phyloP scores from a whole-genome alignment of 306 rosid genomes.

The Carpinus fangiana region DNA sequence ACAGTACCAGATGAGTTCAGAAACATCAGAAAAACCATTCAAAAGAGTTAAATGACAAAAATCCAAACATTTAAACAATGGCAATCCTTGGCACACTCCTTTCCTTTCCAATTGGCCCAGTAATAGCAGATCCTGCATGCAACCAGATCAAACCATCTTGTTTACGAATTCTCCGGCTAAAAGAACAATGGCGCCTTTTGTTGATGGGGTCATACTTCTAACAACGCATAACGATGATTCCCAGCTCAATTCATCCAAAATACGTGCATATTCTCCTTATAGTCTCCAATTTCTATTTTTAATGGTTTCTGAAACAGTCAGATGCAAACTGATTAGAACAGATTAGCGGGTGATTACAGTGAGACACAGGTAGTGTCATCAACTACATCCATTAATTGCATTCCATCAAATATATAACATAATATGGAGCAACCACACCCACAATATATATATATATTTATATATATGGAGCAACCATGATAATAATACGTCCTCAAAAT shows the following conservation, averaged over 20 bases:
- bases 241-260: no score
- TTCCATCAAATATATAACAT: background rate
- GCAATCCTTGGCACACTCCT: constrained; percentile 96
- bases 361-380: constrained; percentile 1
- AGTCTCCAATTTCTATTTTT: constrained; percentile 58
- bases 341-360: constrained; percentile 7
- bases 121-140: constrained; percentile 72
- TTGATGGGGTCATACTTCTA: no score
- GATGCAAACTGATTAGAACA: constrained; percentile 26
- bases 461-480: background rate
- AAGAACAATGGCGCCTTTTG: no score
- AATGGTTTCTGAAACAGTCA: constrained; percentile 64
- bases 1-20: no score
- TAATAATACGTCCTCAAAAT: background rate
- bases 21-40: no score
- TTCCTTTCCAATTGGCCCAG: constrained; percentile 70
- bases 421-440: background rate
- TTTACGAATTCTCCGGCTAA: no score
- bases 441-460: no score
- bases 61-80: constrained; percentile 44
- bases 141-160: background rate
- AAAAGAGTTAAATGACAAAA: background rate
- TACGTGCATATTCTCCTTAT: no score
- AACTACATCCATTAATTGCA: background rate
- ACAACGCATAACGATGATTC: no score